Base-by-base conservation (phyloP, 805 yeast genomes). In the Isabelozyma pseudorhagii region DNA sequence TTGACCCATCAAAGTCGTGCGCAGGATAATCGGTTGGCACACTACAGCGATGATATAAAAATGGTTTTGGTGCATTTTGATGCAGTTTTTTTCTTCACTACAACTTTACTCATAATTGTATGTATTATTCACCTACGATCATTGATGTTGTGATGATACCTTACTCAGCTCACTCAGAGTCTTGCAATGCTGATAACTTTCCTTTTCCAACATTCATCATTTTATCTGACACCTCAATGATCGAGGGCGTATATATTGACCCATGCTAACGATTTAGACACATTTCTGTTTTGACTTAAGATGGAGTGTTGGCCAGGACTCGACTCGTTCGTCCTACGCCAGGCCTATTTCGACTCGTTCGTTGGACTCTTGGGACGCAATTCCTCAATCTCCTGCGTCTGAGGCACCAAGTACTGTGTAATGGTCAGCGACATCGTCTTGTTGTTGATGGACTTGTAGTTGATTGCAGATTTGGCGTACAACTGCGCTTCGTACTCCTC, bases 281-380 rank as follows among this genome's bases (percentile, higher is more conserved):
- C 25, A 15, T 15, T 15, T 6, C 25, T 21, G 6, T 6, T 21
- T 21, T 21, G 25, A 21, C 25, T 2, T 6, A 7, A 10, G 29
- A 45, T 13, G 97, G 97, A 45, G 94, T 86, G 61, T 86, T 89
- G 15, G 97, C 17, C 17, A 15, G 17, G 17, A 15, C 2, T 15
- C 17, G 17, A 15, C 1, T 15, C 17, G 17, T 15, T 15, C 17
- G 17, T 15, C 17, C 17, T 15, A 2, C 17, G 17, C 17, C 17
- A 15, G 17, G 17, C 25, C 25, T 21, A 21, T 6, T 21, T 21
- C 6, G 25, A 21, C 25, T 21, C 25, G 13, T 18, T 38, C 13
- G 29, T 46, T 13, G 97, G 97, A 45, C 94, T 86, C 62, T 86
- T 89, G 15, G 97, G 97, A 60, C 97, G 78, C 46, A 92, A 71